These are phyloP conservation scores for Rhodotorula sp. DNA, from an alignment of 1,284 basidiomycete genomes.

Conservation along the genomic window DNA sequence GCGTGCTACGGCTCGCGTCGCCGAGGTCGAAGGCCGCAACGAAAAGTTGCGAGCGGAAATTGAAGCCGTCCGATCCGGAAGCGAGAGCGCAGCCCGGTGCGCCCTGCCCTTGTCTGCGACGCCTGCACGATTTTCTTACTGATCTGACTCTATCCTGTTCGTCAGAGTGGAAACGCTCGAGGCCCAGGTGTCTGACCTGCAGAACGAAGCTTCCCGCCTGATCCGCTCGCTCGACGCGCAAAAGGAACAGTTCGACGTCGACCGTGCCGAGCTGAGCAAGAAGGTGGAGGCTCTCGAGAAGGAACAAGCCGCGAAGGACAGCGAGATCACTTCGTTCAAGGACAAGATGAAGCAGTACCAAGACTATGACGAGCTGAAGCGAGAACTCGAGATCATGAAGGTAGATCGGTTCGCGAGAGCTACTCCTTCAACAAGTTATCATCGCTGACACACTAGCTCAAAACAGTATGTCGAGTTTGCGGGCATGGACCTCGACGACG, in stretches of 20 bases:
- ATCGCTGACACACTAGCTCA: too few species aligned
- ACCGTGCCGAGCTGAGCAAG: slow-evolving; percentile 46
- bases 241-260: slow-evolving; percentile 58
- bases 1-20: slow-evolving; percentile 86
- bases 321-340: slow-evolving; percentile 61
- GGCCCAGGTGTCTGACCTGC: slow-evolving; percentile 66
- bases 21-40: slow-evolving; percentile 87
- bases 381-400: slow-evolving; percentile 96
- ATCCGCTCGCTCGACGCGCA: slow-evolving; percentile 68
- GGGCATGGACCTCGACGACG: slow-evolving; percentile 52
- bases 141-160: rapidly evolving
- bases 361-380: slow-evolving; percentile 94
- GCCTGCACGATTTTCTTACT: background rate
- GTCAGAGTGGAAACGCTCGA: slow-evolving; percentile 69
- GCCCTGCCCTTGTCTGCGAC: background rate
- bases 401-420: slow-evolving; percentile 52
- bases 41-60: slow-evolving; percentile 91
- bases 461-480: slow-evolving; percentile 87
- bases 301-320: slow-evolving; percentile 63
- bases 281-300: slow-evolving; percentile 53
- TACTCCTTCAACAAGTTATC: too few species aligned
- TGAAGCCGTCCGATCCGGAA: slow-evolving; percentile 78
- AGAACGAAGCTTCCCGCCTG: slow-evolving; percentile 69
- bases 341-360: slow-evolving; percentile 67
- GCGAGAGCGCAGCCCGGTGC: slow-evolving; percentile 70